phyloP scores from a whole-genome alignment of 306 rosid species.

The Gleditsia sinensis region DNA sequence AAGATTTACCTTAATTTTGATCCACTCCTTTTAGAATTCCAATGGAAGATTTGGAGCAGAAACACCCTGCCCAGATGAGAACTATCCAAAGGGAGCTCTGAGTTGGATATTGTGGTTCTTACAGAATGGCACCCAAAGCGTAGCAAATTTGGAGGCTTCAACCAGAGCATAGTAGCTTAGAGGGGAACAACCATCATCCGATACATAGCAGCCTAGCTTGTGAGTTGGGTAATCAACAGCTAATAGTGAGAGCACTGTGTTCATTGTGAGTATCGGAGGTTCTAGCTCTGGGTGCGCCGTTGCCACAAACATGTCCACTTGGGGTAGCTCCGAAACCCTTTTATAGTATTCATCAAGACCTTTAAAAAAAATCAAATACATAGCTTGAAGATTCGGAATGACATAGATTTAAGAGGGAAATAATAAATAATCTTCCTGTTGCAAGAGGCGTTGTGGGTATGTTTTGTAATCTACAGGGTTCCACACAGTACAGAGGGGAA shows the following conservation, averaged over 20 bases:
- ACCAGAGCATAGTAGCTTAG: conserved; percentile 52
- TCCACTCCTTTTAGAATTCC: no score
- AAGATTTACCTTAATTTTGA: no score
- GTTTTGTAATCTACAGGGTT: conserved; percentile 47
- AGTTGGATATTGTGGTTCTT: conserved; percentile 48
- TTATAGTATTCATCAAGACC: no score
- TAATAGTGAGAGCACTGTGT: conserved; percentile 65
- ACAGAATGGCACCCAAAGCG: conserved; percentile 70
- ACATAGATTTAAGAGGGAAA: no score
- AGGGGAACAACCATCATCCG: conserved; percentile 76
- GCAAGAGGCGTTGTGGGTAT: conserved; percentile 46
- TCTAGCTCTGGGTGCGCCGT: conserved; percentile 66
- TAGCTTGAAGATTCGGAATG: no score
- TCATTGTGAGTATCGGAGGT: conserved; percentile 64
- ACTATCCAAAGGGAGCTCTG: conserved; percentile 71
- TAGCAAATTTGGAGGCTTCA: conserved; percentile 59
- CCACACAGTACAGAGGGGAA: conserved; percentile 45
- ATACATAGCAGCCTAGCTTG: conserved; percentile 75
- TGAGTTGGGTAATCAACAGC: conserved; percentile 76
- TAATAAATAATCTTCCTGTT: conserved; percentile 39
- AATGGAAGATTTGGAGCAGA: no score
- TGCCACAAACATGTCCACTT: conserved; percentile 72
- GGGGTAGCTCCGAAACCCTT: conserved; percentile 60
- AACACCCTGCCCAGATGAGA: no score
- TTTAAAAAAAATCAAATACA: no score